Conservation (phyloP, 495 filamentous ascomycete species). For the Penicillium robsamsonii region DNA sequence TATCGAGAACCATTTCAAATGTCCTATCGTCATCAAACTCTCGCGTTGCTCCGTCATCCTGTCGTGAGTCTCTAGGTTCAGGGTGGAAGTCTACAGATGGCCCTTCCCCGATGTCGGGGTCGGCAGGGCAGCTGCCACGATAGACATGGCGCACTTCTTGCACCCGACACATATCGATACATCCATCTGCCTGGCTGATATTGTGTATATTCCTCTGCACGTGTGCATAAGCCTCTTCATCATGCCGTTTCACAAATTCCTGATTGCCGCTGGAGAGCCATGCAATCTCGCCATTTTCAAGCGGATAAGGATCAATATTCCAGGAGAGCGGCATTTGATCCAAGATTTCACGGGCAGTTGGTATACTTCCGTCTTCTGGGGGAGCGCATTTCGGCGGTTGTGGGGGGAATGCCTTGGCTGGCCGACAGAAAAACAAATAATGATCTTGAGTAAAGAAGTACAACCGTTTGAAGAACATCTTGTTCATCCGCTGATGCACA, state of each 20-base stretch:
- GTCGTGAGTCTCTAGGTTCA: constrained; percentile 42
- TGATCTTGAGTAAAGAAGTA: constrained; percentile 72
- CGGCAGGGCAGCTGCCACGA: constrained; percentile 49
- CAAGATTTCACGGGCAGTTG: constrained; percentile 55
- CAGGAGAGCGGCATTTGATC: constrained; percentile 61
- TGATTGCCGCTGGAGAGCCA: constrained; percentile 55
- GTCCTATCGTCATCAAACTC: constrained; percentile 57
- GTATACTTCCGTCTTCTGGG: constrained; percentile 35
- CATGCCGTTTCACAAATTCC: constrained; percentile 46
- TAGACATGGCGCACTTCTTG: constrained; percentile 54
- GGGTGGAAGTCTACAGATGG: constrained; percentile 51
- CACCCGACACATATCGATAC: constrained; percentile 62
- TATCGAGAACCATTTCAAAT: constrained; percentile 63
- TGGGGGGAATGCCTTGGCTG: constrained; percentile 63
- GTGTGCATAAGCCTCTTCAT: constrained; percentile 63
- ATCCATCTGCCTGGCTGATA: constrained; percentile 60
- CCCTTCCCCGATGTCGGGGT: constrained; percentile 49
- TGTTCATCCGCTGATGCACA: constrained; percentile 56
- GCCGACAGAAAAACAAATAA: constrained; percentile 64
- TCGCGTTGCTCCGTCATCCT: constrained; percentile 53
- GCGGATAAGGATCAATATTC: constrained; percentile 61
- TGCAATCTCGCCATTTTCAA: constrained; percentile 52
- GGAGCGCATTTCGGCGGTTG: constrained; percentile 57
- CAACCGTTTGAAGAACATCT: constrained; percentile 66
- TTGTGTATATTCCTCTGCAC: constrained; percentile 59